phyloP scores from a whole-genome alignment of 352 stramenopile species.

The Globisporangium carolinianum region DNA sequence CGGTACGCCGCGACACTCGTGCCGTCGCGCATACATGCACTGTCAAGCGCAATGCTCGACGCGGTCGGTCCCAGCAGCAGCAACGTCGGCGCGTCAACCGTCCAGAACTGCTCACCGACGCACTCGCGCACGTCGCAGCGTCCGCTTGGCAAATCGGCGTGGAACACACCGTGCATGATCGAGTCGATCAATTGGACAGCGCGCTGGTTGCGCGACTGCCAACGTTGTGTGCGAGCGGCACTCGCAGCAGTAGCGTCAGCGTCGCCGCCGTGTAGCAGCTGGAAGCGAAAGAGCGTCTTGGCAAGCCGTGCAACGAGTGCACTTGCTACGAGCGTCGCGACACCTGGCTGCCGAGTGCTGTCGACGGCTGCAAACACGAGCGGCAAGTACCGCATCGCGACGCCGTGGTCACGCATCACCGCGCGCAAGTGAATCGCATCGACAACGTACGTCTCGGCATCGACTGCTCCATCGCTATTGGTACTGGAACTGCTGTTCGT shows the following conservation, averaged over 20 bases:
- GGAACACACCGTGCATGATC: conserved; percentile 61
- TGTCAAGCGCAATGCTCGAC: conserved; percentile 44
- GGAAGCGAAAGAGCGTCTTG: conserved; percentile 67
- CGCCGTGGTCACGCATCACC: conserved; percentile 47
- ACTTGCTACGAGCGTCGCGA: conserved; percentile 48
- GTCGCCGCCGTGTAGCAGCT: conserved; percentile 42
- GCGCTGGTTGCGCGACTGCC: conserved; percentile 46
- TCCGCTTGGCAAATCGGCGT: conserved; percentile 26
- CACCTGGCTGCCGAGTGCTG: conserved; percentile 35
- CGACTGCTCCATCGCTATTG: background rate
- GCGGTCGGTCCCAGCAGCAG: conserved; percentile 54
- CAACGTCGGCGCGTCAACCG: conserved; percentile 56
- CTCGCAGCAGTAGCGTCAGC: conserved; percentile 5
- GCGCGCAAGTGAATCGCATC: conserved; percentile 54
- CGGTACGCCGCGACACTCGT: conserved; percentile 37
- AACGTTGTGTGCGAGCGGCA: conserved; percentile 14
- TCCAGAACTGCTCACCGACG: conserved; percentile 65
- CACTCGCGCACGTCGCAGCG: conserved; percentile 22
- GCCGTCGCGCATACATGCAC: conserved; percentile 2
- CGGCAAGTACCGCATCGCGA: conserved; percentile 70
- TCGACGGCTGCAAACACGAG: conserved; percentile 46
- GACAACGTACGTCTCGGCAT: conserved; percentile 56
- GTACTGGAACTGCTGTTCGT: background rate
- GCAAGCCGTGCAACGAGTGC: conserved; percentile 68
- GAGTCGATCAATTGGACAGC: conserved; percentile 61